Percentiles rank a stretch among this genome's conserved stretches.
Evolutionary conservation across 192 early-diverging fungal species (phyloP).

Genomic region (Mycoemilia scoparia): DNA sequence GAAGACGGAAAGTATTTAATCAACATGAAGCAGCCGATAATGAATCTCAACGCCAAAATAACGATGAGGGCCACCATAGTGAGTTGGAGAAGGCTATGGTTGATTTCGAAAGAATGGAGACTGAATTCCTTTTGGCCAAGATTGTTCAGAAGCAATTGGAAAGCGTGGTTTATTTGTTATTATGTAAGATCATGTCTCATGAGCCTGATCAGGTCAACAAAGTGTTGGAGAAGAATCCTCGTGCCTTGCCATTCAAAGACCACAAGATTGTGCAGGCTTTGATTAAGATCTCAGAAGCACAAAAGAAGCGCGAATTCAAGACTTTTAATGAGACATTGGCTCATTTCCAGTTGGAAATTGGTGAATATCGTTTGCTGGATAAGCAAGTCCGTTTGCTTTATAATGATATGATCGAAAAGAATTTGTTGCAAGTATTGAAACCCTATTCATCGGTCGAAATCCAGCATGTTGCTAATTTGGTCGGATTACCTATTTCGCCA

Average conservation of each 20-base stretch:
- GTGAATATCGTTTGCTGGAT: constrained; percentile 81
- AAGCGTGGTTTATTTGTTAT: constrained; percentile 93
- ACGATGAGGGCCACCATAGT: too few species aligned
- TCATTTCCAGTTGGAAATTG: constrained; percentile 86
- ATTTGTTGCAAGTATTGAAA: constrained; percentile 91
- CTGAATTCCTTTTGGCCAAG: too few species aligned
- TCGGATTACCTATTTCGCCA: constrained; percentile 79
- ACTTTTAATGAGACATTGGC: too few species aligned
- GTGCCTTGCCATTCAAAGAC: constrained; percentile 66
- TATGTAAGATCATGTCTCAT: constrained; percentile 99
- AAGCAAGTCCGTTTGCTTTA: constrained; percentile 82
- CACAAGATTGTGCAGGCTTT: constrained; percentile 83
- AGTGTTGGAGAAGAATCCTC: constrained; percentile 76
- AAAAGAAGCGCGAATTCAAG: constrained; percentile 94
- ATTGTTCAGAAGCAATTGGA: constrained; percentile 65
- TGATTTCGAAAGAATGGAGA: constrained; percentile 14
- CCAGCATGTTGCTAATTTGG: constrained; percentile 78
- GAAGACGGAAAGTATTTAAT: too few species aligned
- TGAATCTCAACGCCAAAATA: too few species aligned
- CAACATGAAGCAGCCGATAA: too few species aligned
- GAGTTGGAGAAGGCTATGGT: too few species aligned
- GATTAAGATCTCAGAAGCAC: constrained; percentile 83
- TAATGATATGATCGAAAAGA: constrained; percentile 92
- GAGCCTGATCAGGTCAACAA: constrained; percentile 86
- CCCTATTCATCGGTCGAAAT: constrained; percentile 97